Conservation (phyloP, 768 basidiomycete species). For the Amanita inopinata region DNA sequence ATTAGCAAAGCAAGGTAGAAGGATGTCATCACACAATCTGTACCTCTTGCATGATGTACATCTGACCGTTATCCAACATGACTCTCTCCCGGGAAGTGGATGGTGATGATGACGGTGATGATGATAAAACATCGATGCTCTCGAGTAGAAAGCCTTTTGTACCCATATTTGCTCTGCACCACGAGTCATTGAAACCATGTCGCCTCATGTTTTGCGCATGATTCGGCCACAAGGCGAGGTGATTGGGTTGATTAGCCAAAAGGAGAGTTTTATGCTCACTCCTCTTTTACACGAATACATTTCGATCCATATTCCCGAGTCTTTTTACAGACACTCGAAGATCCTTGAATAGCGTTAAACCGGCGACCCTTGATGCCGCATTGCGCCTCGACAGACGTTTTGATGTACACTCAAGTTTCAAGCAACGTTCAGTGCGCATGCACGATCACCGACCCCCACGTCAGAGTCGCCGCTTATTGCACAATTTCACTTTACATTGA, state of each 20-base stretch:
- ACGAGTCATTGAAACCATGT: background rate
- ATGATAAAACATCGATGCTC: background rate
- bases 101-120: background rate
- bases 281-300: no score
- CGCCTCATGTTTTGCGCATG: conserved; percentile 20
- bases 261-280: background rate
- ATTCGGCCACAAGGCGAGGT: conserved; percentile 15
- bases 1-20: background rate
- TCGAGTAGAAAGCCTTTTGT: conserved; percentile 1
- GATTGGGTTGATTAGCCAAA: conserved; percentile 10
- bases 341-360: no score
- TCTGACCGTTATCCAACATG: background rate
- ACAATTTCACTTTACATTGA: no score
- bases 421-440: no score
- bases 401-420: no score
- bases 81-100: background rate
- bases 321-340: no score
- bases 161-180: background rate
- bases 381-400: no score
- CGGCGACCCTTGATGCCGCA: no score
- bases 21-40: background rate
- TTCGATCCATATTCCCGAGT: no score
- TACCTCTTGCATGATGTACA: conserved; percentile 4
- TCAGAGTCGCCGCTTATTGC: no score
- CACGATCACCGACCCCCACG: no score